phyloP scores from a whole-genome alignment of 139 green algal species.

The Klebsormidium nitens region DNA sequence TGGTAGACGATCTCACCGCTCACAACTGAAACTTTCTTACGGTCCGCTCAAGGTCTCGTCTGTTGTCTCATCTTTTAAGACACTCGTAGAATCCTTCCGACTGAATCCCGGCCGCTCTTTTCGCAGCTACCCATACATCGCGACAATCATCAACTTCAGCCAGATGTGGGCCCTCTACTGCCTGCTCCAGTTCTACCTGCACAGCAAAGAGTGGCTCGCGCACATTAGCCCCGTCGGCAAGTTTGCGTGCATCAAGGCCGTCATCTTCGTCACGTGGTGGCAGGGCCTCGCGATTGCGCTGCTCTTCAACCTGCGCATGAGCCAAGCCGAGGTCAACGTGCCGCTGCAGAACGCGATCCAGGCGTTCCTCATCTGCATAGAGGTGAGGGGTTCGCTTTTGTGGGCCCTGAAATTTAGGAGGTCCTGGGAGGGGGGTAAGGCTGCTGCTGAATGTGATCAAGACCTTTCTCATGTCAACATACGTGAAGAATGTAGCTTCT shows the following conservation, averaged over 20 bases:
- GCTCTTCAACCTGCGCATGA: constrained; percentile 31
- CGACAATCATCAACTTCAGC: constrained; percentile 85
- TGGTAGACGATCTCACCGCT: too few relatives aligned
- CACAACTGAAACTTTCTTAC: too few relatives aligned
- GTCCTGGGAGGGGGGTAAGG: too few relatives aligned
- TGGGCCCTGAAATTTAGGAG: too few relatives aligned
- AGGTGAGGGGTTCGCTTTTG: constrained; percentile 87
- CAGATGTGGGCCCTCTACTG: constrained; percentile 86
- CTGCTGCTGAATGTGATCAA: too few relatives aligned
- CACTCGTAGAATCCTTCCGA: too few relatives aligned
- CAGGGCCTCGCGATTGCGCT: constrained; percentile 56
- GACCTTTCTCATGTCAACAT: too few relatives aligned
- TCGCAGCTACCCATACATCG: constrained; percentile 46
- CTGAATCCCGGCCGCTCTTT: too few relatives aligned
- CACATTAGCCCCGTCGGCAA: constrained; percentile 89
- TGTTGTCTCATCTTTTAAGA: too few relatives aligned
- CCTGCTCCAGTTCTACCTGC: constrained; percentile 90
- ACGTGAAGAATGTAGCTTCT: too few relatives aligned
- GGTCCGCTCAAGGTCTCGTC: too few relatives aligned
- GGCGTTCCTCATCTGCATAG: constrained; percentile 89
- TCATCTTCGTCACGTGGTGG: constrained; percentile 97
- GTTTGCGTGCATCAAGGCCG: constrained; percentile 86
- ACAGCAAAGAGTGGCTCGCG: constrained; percentile 75
- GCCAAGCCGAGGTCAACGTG: constrained; percentile 40
- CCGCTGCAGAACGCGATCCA: constrained; percentile 53